Conservation (phyloP, 2,329 filamentous ascomycete species). For the Helotiales sp. region DNA sequence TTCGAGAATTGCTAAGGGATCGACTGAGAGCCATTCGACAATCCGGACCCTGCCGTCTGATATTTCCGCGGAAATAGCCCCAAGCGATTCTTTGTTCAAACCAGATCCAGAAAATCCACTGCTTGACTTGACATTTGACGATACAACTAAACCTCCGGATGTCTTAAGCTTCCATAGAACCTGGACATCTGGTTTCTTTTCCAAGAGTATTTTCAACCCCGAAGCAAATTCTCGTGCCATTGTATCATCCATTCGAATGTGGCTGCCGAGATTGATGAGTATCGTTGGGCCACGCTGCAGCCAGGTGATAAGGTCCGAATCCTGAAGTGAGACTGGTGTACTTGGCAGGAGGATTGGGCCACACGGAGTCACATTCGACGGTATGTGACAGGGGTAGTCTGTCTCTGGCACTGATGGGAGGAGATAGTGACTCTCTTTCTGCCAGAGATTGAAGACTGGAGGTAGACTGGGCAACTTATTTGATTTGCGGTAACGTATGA, state of each 20-base stretch:
- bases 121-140: slow-evolving; percentile 1
- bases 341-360: slow-evolving; percentile 52
- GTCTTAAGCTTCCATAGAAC: slow-evolving; percentile 46
- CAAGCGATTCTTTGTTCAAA: slow-evolving; percentile 17
- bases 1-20: slow-evolving; percentile 46
- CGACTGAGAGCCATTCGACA: slow-evolving; percentile 48
- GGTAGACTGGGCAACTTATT: slow-evolving; percentile 35
- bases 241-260: slow-evolving; percentile 24
- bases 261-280: slow-evolving; percentile 55
- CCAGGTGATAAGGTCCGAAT: slow-evolving; percentile 52
- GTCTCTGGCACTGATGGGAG: slow-evolving; percentile 32
- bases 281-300: slow-evolving; percentile 50
- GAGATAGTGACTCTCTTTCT: slow-evolving; percentile 40
- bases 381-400: slow-evolving; percentile 48
- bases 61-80: slow-evolving; percentile 21
- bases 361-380: slow-evolving; percentile 49
- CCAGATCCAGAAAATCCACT: slow-evolving; percentile 9
- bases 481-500: slow-evolving; percentile 38
- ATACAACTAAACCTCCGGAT: slow-evolving; percentile 16
- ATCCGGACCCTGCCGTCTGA: slow-evolving; percentile 44
- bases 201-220: slow-evolving; percentile 46
- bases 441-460: slow-evolving; percentile 40
- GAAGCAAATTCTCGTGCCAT: slow-evolving; percentile 48
- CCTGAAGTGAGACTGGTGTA: slow-evolving; percentile 44
- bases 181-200: slow-evolving; percentile 37